A percentile compares a stretch with the other conserved stretches of the same genome.
These are phyloP conservation scores for Penicillium tannophilum DNA, from an alignment of 495 filamentous ascomycete genomes.

Conservation along the genomic window DNA sequence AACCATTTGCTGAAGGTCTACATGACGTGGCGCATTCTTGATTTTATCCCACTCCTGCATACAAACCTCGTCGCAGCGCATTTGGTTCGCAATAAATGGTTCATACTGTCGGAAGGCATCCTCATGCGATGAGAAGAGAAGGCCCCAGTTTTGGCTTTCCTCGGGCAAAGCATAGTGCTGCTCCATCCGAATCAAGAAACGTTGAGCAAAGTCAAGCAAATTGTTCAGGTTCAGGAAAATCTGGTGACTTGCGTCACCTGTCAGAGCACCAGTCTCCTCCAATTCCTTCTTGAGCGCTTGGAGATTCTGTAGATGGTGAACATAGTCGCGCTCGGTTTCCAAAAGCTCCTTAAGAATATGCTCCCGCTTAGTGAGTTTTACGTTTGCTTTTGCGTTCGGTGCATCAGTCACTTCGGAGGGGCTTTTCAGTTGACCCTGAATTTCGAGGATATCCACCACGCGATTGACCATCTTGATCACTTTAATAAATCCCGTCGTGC, in stretches of 20 bases:
- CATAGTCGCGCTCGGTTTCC: conserved; percentile 94
- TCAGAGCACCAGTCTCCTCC: conserved; percentile 82
- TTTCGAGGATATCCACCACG: conserved; percentile 83
- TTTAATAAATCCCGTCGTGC: conserved; percentile 97
- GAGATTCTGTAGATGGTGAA: conserved; percentile 94
- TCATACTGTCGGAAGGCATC: conserved; percentile 88
- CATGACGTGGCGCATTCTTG: conserved; percentile 51
- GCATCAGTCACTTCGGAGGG: conserved; percentile 49
- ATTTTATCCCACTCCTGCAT: conserved; percentile 58
- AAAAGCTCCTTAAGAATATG: conserved; percentile 89
- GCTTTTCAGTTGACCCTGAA: conserved; percentile 66
- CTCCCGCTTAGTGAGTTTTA: conserved; percentile 75
- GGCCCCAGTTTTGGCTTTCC: conserved; percentile 85
- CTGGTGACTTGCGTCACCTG: conserved; percentile 88
- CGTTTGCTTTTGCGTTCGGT: conserved; percentile 42
- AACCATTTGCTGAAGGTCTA: conserved; percentile 64
- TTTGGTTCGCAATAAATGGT: conserved; percentile 93
- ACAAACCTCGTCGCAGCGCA: conserved; percentile 52
- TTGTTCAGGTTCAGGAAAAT: conserved; percentile 96
- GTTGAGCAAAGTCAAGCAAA: conserved; percentile 90
- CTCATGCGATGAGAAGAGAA: conserved; percentile 75
- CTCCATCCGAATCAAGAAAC: conserved; percentile 93
- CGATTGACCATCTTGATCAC: conserved; percentile 83
- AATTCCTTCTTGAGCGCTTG: conserved; percentile 90
- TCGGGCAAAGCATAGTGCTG: conserved; percentile 85